Conservation (phyloP, 176 grass and related monocot species). For the Alloteropsis semialata region DNA sequence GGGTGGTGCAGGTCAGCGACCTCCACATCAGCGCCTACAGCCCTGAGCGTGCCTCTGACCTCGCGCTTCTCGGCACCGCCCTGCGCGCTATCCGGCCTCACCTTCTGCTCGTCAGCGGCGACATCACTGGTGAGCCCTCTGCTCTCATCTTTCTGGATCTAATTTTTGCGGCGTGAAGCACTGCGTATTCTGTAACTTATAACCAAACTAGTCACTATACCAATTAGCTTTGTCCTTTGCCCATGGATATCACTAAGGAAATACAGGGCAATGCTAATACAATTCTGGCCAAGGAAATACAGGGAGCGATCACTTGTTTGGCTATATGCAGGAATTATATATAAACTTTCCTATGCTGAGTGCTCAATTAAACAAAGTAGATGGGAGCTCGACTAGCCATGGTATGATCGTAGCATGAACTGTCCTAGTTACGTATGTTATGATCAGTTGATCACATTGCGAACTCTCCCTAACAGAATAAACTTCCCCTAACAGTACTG, state of each 20-base stretch:
- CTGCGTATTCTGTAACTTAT: neutral
- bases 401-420: neutral
- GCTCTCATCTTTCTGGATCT: neutral
- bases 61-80: conserved; percentile 49
- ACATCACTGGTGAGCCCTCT: conserved; percentile 66
- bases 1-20: conserved; percentile 81
- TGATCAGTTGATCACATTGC: neutral
- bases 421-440: neutral
- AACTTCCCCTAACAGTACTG: neutral
- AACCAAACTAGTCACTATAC: neutral
- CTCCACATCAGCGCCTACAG: conserved; percentile 76
- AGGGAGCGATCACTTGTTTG: neutral
- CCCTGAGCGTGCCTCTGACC: conserved; percentile 65
- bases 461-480: neutral
- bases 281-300: neutral
- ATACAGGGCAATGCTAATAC: neutral
- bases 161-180: neutral
- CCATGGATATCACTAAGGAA: neutral
- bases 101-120: conserved; percentile 79
- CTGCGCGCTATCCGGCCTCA: conserved; percentile 66
- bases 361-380: neutral
- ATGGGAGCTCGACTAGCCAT: neutral
- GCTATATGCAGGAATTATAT: neutral
- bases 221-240: neutral
- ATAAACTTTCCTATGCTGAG: neutral